Evolutionary conservation across 768 basidiomycete genomes (phyloP), one percentile per base, ranked within the genome.

Genomic region (Naematelia encephala): DNA sequence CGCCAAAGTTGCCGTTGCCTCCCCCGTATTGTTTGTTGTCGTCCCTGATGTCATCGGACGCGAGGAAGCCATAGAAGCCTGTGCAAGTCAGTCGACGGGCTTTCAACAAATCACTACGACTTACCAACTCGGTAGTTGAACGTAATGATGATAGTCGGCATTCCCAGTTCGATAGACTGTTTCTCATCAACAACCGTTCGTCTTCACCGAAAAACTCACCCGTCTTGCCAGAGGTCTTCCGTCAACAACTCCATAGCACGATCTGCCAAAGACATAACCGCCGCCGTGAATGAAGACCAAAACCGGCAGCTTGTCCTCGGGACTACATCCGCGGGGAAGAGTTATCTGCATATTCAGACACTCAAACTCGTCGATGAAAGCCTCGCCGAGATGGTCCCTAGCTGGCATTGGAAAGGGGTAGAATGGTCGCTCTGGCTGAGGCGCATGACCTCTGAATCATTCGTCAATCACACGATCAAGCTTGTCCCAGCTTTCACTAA

Each of bases 281-380:
- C 61, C 61, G 16, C 61, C 61, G 46, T 62, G 61, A 27, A 62
- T 51, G 51, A 61, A 62, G n/a, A 62, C 61, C 11, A 62, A 22
- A 19, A 62, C 59, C 1, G 61, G 57, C 2, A 54, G 45, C 34
- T 54, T 58, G 44, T 51, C 56, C 14, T 14, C 29, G 26, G 50
- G 30, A 1, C n/a, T 42, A 26, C 16, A 21, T 5, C 61, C 57
- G 2, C 28, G 46, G n/a, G 56, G 56, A 16, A 57, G 16, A 22
- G 56, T 57, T 22, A 57, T 57, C n/a, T 57, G 46, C 47, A 57
- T 21, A 26, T 57, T 57, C 3, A 57, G 49, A 21, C 27, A n/a
- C 27, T 62, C 45, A 28, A 60, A 53, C 44, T 62, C 61, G 43
- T 54, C 60, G 28, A 53, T 27, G 16, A 30, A 25, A 22, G 50